Conservation (phyloP, 768 basidiomycete genomes). For the Lepiota venenata region DNA sequence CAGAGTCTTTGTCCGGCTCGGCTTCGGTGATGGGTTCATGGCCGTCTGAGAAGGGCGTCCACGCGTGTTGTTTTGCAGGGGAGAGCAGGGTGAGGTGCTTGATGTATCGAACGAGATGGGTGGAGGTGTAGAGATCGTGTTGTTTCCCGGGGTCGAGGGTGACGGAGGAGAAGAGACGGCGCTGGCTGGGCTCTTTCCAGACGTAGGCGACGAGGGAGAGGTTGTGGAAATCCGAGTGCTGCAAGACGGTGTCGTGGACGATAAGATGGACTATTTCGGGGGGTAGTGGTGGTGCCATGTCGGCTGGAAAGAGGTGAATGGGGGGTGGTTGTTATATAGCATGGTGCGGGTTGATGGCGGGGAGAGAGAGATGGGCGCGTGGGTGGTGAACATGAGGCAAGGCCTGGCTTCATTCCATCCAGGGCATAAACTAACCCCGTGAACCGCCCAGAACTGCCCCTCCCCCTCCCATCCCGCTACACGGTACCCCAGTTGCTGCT, state of each 20-base stretch:
- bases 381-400: too few species aligned
- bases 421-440: too few species aligned
- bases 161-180: conserved; percentile 3
- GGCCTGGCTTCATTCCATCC: too few species aligned
- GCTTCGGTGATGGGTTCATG: too few species aligned
- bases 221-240: not conserved
- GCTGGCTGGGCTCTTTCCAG: conserved; percentile 2
- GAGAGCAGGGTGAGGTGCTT: conserved; percentile 1
- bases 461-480: too few species aligned
- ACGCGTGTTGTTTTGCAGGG: not conserved
- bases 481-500: too few species aligned
- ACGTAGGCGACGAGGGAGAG: not conserved
- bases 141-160: not conserved
- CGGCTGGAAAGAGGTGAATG: too few species aligned
- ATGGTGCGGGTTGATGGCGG: too few species aligned
- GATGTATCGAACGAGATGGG: not conserved
- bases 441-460: too few species aligned
- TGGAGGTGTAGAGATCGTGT: not conserved
- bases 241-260: not conserved
- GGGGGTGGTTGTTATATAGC: too few species aligned
- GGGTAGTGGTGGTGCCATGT: not conserved
- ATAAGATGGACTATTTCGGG: conserved; percentile 2
- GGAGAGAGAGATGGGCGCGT: too few species aligned
- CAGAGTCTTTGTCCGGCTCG: not conserved
- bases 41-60: not conserved